Evolutionary conservation across 176 grass and related monocot species (phyloP).

Genomic region (Zoysia japonica): DNA sequence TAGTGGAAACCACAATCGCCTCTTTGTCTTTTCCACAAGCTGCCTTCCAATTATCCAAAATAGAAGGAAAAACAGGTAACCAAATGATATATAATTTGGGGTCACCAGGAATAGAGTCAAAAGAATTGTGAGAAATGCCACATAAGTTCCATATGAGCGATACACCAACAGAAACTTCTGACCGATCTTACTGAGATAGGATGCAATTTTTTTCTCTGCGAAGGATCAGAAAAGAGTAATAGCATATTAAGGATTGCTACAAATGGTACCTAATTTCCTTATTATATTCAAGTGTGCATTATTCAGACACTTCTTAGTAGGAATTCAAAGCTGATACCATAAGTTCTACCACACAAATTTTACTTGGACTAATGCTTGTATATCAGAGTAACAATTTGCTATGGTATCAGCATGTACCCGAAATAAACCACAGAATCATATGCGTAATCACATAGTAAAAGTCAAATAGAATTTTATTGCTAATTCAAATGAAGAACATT

Average conservation of each 20-base stretch:
- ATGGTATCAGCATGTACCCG: neutral
- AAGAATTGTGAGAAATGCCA: conserved; percentile 96
- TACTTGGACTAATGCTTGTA: conserved; percentile 6
- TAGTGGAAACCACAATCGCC: conserved; percentile 81
- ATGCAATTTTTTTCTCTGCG: conserved; percentile 86
- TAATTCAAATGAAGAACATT: neutral
- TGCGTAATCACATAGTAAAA: neutral
- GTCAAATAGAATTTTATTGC: neutral
- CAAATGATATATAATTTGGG: conserved; percentile 98
- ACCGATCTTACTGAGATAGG: conserved; percentile 87
- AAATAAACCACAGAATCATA: neutral
- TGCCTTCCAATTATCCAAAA: conserved; percentile 99
- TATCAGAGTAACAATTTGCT: neutral
- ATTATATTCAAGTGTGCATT: neutral
- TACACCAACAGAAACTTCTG: conserved; percentile 85
- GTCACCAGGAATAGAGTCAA: conserved; percentile 90
- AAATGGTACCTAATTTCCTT: neutral
- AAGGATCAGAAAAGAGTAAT: conserved; percentile 31
- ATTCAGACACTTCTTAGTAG: neutral
- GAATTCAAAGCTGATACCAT: neutral
- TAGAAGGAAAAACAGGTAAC: conserved; percentile 97
- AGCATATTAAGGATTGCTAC: conserved; percentile 25
- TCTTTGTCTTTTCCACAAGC: conserved; percentile 79
- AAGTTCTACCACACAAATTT: neutral
- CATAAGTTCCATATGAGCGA: conserved; percentile 93